Evolutionary conservation across 78 protist genomes (phyloP).

Genomic region (Blattamonas nauphoetae): DNA sequence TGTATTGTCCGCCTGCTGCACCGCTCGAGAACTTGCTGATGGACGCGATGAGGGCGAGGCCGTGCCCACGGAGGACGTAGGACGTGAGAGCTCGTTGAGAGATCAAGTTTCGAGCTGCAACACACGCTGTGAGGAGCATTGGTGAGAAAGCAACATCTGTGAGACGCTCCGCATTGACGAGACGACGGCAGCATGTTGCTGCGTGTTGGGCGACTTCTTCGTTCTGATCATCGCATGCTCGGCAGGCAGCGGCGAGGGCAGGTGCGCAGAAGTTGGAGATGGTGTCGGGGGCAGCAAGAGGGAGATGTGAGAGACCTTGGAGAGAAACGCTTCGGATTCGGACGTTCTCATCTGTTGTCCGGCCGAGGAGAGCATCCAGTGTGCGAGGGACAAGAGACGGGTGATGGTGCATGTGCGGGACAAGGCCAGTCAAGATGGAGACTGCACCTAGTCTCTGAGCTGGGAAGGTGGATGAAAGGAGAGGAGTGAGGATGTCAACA

Average conservation of each 20-base stretch:
- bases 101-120: neutral
- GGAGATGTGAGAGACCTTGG: neutral
- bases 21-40: neutral
- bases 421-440: neutral
- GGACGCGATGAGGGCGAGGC: neutral
- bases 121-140: neutral
- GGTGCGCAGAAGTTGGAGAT: neutral
- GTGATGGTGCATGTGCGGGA: neutral
- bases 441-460: neutral
- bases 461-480: neutral
- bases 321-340: neutral
- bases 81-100: neutral
- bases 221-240: neutral
- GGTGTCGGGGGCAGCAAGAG: neutral
- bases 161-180: neutral
- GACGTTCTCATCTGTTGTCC: neutral
- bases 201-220: neutral
- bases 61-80: neutral
- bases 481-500: neutral
- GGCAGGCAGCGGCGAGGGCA: neutral
- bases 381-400: neutral
- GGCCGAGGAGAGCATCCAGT: neutral
- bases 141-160: neutral
- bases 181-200: neutral
- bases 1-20: neutral